Percentiles rank a stretch among this genome's conserved stretches.
Evolutionary conservation across 805 yeast genomes (phyloP).

Genomic region (Metschnikowia gruessii): DNA sequence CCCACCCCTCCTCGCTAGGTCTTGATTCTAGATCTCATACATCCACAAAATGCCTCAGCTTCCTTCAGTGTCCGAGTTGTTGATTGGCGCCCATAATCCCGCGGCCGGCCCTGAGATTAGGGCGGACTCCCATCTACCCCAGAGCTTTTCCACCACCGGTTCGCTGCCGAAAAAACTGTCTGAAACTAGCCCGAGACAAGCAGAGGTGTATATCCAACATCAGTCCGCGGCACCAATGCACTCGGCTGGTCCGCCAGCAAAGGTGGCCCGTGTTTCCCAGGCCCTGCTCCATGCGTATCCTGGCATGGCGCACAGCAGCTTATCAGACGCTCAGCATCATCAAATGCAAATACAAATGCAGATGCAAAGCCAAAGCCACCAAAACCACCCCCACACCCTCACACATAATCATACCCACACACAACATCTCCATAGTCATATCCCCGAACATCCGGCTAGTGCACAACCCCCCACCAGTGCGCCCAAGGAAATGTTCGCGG

Average conservation of each 20-base stretch:
- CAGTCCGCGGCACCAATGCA: neutral
- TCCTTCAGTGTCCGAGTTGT: slow-evolving; percentile 22
- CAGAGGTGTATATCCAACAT: slow-evolving; percentile 3
- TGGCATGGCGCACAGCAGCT: neutral
- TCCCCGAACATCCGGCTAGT: too few species aligned
- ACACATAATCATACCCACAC: too few species aligned
- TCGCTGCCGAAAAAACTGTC: slow-evolving; percentile 2
- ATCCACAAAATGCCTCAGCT: slow-evolving; percentile 17
- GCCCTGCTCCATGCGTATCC: slow-evolving; percentile 1
- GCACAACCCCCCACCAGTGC: too few species aligned
- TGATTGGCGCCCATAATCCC: slow-evolving; percentile 20
- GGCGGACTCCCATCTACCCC: slow-evolving; percentile 7
- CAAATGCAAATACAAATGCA: neutral
- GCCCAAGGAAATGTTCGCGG: neutral
- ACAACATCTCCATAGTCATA: too few species aligned
- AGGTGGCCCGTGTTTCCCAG: neutral
- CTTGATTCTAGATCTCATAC: too few species aligned
- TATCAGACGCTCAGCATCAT: neutral
- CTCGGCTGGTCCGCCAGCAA: neutral
- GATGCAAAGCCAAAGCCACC: neutral
- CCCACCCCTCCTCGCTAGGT: neutral
- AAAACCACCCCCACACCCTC: neutral
- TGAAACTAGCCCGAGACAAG: slow-evolving; percentile 12
- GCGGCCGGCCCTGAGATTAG: neutral
- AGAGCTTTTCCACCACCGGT: neutral